phyloP scores from a whole-genome alignment of 345 rosid species.

The Fremontodendron californicum region DNA sequence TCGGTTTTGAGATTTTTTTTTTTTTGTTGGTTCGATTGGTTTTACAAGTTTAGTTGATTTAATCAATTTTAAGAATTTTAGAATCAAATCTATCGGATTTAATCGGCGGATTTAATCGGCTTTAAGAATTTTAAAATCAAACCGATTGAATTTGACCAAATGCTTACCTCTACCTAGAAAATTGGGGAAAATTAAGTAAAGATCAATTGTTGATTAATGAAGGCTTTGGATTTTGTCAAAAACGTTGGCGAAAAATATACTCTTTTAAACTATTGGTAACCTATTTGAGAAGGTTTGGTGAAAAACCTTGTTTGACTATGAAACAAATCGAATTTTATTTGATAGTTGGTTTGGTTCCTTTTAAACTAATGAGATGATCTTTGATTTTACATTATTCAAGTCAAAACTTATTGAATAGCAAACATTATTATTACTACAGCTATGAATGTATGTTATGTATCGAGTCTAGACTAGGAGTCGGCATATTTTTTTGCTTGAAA shows the following conservation, averaged over 20 bases:
- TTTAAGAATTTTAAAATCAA: too few relatives aligned
- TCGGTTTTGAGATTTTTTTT: not conserved
- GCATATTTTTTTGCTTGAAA: not conserved
- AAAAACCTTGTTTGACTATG: not conserved
- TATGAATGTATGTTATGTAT: not conserved
- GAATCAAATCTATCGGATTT: too few relatives aligned
- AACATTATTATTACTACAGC: too few relatives aligned
- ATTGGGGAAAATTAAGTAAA: too few relatives aligned
- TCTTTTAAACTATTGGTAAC: not conserved
- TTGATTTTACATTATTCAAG: not conserved
- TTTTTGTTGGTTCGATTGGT: too few relatives aligned
- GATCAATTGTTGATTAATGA: too few relatives aligned
- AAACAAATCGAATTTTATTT: not conserved
- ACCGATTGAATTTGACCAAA: too few relatives aligned
- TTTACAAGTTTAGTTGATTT: too few relatives aligned
- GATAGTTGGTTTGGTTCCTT: not conserved
- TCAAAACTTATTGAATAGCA: not conserved
- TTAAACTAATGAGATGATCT: not conserved
- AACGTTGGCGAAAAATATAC: not conserved
- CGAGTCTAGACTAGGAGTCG: too few relatives aligned
- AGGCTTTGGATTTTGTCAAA: not conserved
- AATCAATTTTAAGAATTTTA: too few relatives aligned
- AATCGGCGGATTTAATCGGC: too few relatives aligned
- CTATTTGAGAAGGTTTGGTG: not conserved
- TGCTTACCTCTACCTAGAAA: too few relatives aligned